Evolutionary conservation across 2,329 filamentous ascomycete genomes (phyloP), one percentile per base, ranked within the genome.

Genomic region (Beauveria brongniartii): DNA sequence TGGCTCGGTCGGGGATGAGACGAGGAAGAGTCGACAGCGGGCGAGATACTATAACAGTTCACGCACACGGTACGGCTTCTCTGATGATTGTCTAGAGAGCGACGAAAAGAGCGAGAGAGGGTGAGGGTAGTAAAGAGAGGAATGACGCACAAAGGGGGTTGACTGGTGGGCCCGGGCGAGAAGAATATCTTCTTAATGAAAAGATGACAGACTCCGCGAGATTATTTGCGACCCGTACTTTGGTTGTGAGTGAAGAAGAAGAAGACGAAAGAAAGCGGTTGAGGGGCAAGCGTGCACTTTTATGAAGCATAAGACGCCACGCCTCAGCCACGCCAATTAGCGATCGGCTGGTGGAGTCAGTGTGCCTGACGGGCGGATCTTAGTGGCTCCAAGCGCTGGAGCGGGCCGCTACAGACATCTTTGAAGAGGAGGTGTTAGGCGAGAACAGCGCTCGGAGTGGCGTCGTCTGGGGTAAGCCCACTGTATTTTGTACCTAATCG

Each of bases 181-280:
- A 76, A 80, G 75, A 75, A 76, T 75, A 74, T 71, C 73, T 72
- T 63, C 73, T 71, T 70, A 67, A 63, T 72, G 64, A 69, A 70
- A 75, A 78, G 77, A 77, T 78, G 78, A 79, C 75, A 79, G 76
- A 78, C 77, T 75, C 74, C 73, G 71, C 72, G 74, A 72, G 74
- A 67, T 59, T 67, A 74, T 84, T 84, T 84, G 82, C 82, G 80
- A 80, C 82, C 82, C 80, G 73, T 74, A 72, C 76, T 79, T 75
- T 78, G 72, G 77, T 74, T 79, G 79, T 81, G 80, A 77, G 75
- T 75, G 76, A 76, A 73, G 73, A 74, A 76, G 71, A 75, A 72
- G 75, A 72, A 75, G 69, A 69, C 66, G 69, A 67, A 69, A 65
- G 71, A 69, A 70, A 67, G 64, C 66, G 68, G 68, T 72, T 63